Evolutionary conservation across 139 green algal genomes (phyloP), one percentile per base, ranked within the genome.

Genomic region (Microglena sp.): DNA sequence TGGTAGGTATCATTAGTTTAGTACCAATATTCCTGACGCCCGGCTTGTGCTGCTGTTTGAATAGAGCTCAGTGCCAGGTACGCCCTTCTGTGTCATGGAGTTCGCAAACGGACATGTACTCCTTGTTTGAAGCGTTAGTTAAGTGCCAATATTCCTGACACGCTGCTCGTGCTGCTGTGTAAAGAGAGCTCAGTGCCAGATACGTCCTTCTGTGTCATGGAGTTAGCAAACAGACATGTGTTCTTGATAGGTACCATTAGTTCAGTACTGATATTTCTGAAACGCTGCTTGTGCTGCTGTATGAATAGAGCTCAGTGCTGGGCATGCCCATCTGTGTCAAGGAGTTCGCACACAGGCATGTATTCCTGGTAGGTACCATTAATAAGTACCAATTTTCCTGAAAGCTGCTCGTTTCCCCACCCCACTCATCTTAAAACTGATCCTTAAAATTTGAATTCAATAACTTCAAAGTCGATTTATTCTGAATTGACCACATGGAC

Each of bases 261-360:
- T n/a, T n/a, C 5, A 15, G 26, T 31, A 18, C 26, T 27, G 15
- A 57, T 11, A 86, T 98, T 45, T 90, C 92, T 28, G 90, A 96
- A 35, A 87, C 93, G 0, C 50, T 54, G 3, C 79, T 83, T 11
- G 54, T 95, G 26, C 63, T 59, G 28, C 74, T 96, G 15, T 98
- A 89, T 77, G 65, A 82, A 4, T 84, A 96, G 53, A 0, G 63
- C 0, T 24, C 32, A 1, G 84, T 97, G 1, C 55, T 98, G 4
- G 94, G 94, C 59, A 98, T 89, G 1, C 79, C 83, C 11, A 98
- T 99, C 67, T 98, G 96, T 67, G 45, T 99, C 8, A 67, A 59
- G 60, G 60, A 72, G 54, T 73, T 73, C 62, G 65, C 65, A n/a
- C 55, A 54, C 6, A 35, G 62, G 3, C 60, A 24, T 30, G 43